These are phyloP conservation scores for Cladosporium sphaerospermum DNA, from an alignment of 2,329 filamentous ascomycete genomes.

Conservation along the genomic window DNA sequence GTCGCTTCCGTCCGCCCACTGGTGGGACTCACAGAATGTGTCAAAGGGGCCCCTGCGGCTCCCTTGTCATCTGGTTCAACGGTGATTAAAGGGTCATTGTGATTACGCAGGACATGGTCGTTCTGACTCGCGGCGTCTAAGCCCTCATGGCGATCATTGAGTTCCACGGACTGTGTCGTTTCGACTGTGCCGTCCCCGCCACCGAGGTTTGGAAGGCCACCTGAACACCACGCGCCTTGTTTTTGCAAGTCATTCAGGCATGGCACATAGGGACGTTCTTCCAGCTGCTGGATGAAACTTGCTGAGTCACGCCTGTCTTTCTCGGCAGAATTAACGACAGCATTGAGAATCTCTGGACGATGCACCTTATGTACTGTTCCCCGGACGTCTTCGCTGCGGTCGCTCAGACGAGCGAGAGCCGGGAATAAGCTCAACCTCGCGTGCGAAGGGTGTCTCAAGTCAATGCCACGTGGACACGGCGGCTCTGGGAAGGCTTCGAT, in stretches of 20 bases:
- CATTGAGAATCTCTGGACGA: too few species aligned
- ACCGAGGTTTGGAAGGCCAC: background rate
- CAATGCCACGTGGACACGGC: background rate
- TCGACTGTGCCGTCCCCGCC: background rate
- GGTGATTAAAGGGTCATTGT: background rate
- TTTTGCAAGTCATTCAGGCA: too few species aligned
- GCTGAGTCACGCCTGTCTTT: too few species aligned
- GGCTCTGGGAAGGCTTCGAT: slow-evolving; percentile 22
- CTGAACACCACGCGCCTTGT: background rate
- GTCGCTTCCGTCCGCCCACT: slow-evolving; percentile 12
- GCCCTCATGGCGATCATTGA: too few species aligned
- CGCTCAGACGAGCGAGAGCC: background rate
- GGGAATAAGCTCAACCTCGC: slow-evolving; percentile 1
- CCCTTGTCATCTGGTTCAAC: background rate
- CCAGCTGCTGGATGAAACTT: too few species aligned
- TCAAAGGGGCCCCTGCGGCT: background rate
- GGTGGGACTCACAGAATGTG: background rate
- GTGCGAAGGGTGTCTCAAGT: slow-evolving; percentile 16
- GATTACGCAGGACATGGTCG: too few species aligned
- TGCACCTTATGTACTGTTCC: too few species aligned
- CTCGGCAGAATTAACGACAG: too few species aligned
- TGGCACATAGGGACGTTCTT: too few species aligned
- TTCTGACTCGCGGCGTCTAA: too few species aligned
- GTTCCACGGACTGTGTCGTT: too few species aligned
- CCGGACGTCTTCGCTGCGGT: slow-evolving; percentile 20